phyloP scores from a whole-genome alignment of 768 basidiomycete species.

The Russula compacta region DNA sequence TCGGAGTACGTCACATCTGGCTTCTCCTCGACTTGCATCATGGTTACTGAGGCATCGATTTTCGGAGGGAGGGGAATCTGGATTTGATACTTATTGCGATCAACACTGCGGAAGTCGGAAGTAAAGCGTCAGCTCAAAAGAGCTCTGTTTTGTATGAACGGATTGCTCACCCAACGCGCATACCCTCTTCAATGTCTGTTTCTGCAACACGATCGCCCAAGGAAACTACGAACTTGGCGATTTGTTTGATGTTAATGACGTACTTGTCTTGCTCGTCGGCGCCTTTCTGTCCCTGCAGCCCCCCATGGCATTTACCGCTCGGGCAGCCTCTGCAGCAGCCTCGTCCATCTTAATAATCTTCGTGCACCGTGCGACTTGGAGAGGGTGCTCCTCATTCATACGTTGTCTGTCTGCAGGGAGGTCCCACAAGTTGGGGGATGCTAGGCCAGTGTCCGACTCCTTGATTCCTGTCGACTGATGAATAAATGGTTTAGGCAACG shows the following conservation, averaged over 20 bases:
- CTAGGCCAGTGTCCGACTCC: constrained; percentile 96
- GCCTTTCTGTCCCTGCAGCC: constrained; percentile 81
- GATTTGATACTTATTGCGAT: constrained; percentile 95
- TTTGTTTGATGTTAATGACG: constrained; percentile 99
- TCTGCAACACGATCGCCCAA: constrained; percentile 93
- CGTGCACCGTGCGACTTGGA: constrained; percentile 96
- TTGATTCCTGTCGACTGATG: constrained; percentile 58
- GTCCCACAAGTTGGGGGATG: constrained; percentile 97
- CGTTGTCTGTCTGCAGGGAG: constrained; percentile 85
- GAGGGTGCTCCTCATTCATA: constrained; percentile 85
- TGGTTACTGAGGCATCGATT: constrained; percentile 97
- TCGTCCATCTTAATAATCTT: constrained; percentile 89
- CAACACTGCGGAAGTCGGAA: constrained; percentile 49
- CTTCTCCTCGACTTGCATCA: constrained; percentile 99
- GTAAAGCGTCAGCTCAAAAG: background rate
- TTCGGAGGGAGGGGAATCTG: constrained; percentile 98
- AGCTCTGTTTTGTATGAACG: background rate
- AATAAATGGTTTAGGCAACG: background rate
- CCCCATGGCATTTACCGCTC: constrained; percentile 72
- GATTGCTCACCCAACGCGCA: constrained; percentile 88
- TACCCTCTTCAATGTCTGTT: constrained; percentile 99
- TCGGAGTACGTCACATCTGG: constrained; percentile 98
- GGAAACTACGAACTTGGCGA: constrained; percentile 98
- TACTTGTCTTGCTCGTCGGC: constrained; percentile 99
- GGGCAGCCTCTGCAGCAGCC: constrained; percentile 67